These are phyloP conservation scores for Gymnopilus dilepis DNA, from an alignment of 768 basidiomycete species.

Conservation along the genomic window DNA sequence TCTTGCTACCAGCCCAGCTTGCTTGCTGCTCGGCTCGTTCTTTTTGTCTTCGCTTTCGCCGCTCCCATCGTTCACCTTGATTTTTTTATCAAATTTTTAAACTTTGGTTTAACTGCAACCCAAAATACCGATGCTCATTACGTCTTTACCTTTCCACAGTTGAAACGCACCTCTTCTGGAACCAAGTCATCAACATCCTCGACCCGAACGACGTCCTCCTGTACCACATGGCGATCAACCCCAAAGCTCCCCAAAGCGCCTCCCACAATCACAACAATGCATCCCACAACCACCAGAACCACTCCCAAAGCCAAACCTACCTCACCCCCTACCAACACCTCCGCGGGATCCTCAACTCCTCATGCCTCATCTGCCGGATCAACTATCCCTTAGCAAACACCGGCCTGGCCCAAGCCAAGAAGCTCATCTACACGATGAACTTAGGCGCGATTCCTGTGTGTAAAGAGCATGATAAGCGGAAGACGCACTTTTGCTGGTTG, in stretches of 20 bases:
- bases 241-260: conserved; percentile 37
- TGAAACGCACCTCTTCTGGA: conserved; percentile 74
- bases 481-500: conserved; percentile 61
- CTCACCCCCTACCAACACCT: conserved; percentile 65
- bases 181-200: conserved; percentile 61
- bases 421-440: conserved; percentile 44
- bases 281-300: conserved; percentile 31
- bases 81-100: neutral
- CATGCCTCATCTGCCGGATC: conserved; percentile 73
- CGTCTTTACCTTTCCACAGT: conserved; percentile 45
- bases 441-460: conserved; percentile 59
- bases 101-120: neutral
- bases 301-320: conserved; percentile 37
- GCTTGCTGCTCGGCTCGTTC: too few relatives aligned
- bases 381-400: conserved; percentile 56
- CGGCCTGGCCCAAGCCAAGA: conserved; percentile 60
- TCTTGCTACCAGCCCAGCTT: too few relatives aligned
- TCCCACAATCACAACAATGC: too few relatives aligned
- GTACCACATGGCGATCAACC: conserved; percentile 52
- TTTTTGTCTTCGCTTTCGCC: neutral
- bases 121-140: conserved; percentile 13
- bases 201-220: conserved; percentile 66
- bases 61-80: neutral
- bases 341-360: conserved; percentile 56
- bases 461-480: conserved; percentile 64